A percentile compares a stretch with the other conserved stretches of the same genome.
phyloP scores from a whole-genome alignment of 1,139 yeast genomes.

The Zygoascus meyerae region DNA sequence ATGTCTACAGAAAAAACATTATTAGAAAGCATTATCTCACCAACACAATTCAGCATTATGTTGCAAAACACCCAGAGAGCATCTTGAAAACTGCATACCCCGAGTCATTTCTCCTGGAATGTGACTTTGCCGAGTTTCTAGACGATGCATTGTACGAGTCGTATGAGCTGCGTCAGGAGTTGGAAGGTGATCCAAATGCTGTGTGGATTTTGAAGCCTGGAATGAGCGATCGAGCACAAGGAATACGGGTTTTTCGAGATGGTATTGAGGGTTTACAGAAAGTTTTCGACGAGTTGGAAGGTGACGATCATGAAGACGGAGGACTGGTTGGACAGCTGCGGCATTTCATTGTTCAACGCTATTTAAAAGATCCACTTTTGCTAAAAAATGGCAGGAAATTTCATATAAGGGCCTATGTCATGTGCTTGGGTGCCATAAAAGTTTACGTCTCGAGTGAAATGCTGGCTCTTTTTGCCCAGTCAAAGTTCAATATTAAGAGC shows the following conservation, averaged over 20 bases:
- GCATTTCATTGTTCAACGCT: slow-evolving; percentile 85
- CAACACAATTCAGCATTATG: slow-evolving; percentile 67
- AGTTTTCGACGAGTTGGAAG: slow-evolving; percentile 79
- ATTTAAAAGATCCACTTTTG: slow-evolving; percentile 61
- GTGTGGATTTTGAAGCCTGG: slow-evolving; percentile 92
- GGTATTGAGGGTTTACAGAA: slow-evolving; percentile 66
- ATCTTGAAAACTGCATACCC: slow-evolving; percentile 59
- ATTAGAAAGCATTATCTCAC: slow-evolving; percentile 86
- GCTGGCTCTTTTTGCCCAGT: slow-evolving; percentile 70
- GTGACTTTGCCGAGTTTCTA: slow-evolving; percentile 94
- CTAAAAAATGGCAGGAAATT: slow-evolving; percentile 62
- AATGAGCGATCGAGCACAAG: slow-evolving; percentile 97
- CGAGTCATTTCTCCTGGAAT: slow-evolving; percentile 70
- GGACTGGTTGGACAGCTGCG: slow-evolving; percentile 81
- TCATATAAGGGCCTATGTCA: slow-evolving; percentile 83
- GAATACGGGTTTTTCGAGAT: slow-evolving; percentile 74
- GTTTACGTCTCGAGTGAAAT: slow-evolving; percentile 77
- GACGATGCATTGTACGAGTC: slow-evolving; percentile 92
- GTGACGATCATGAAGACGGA: slow-evolving; percentile 50
- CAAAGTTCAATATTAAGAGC: slow-evolving; percentile 24
- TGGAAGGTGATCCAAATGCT: slow-evolving; percentile 50
- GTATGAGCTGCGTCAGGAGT: slow-evolving; percentile 76
- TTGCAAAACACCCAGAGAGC: slow-evolving; percentile 68
- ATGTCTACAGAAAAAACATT: slow-evolving; percentile 72
- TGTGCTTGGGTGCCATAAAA: slow-evolving; percentile 63